Conservation (phyloP, 176 grass and related monocot species). For the Tillandsia leiboldiana region DNA sequence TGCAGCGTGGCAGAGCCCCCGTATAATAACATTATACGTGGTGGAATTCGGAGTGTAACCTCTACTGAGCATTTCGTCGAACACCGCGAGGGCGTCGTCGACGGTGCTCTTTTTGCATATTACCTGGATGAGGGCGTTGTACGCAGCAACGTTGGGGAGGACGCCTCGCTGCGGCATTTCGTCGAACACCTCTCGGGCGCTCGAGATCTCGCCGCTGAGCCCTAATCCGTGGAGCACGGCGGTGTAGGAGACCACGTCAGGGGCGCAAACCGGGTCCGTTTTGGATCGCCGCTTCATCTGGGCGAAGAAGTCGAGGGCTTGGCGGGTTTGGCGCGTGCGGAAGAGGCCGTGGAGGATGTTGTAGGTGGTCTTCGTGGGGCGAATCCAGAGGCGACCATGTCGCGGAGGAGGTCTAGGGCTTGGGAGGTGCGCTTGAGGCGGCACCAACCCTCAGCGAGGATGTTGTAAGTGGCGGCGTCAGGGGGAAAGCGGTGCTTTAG, state of each 20-base stretch:
- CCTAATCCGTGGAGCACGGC: constrained; percentile 68
- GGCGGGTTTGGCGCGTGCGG: constrained; percentile 46
- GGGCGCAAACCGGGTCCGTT: constrained; percentile 36
- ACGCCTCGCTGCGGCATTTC: too few species aligned
- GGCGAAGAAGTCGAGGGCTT: constrained; percentile 71
- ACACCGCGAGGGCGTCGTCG: too few species aligned
- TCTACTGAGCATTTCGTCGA: too few species aligned
- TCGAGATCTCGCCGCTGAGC: too few species aligned
- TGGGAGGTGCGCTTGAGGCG: constrained; percentile 63
- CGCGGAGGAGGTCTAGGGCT: constrained; percentile 56
- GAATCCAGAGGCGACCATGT: constrained; percentile 71
- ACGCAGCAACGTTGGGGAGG: too few species aligned
- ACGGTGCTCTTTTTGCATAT: too few species aligned
- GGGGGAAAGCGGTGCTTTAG: constrained; percentile 46
- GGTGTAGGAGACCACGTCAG: constrained; percentile 75
- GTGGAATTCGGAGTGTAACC: too few species aligned
- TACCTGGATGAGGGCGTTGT: too few species aligned
- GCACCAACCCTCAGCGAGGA: constrained; percentile 83
- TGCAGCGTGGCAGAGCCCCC: too few species aligned
- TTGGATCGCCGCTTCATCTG: constrained; percentile 82
- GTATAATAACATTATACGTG: too few species aligned
- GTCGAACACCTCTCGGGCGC: too few species aligned
- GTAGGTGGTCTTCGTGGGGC: constrained; percentile 74
- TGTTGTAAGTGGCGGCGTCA: constrained; percentile 75
- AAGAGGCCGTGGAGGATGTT: constrained; percentile 90